Base-by-base conservation (phyloP, 768 basidiomycete species). In the Imleria badia region DNA sequence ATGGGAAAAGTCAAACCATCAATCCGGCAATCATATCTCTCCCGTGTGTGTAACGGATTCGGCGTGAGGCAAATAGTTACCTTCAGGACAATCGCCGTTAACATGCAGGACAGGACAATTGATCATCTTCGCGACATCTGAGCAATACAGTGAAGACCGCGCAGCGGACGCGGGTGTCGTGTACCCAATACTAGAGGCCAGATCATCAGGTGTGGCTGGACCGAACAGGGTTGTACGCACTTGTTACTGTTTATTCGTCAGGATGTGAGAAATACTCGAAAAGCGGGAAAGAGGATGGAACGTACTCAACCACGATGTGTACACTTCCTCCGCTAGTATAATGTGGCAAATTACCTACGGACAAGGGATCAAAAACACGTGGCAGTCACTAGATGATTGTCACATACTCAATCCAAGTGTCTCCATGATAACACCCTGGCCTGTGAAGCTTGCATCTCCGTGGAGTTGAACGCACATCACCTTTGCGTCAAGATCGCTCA, bases 401-500 rank as follows among this genome's bases (percentile, higher is more conserved):
- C 7, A 63, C 87, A 47, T 58, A 85, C 91, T 94, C 51, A 96
- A 73, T 6, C 92, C 91, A 30, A 97, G 76, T 17, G 81, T 79
- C 69, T 96, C 94, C 85, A 93, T 94, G 17, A 94, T 82, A 5
- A 96, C 78, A 3, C 94, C 94, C 67, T 96, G 94, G 0, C 94
- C 94, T 1, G 88, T 81, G 65, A 96, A 95, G 54, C 89, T 91
- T 1, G 91, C 93, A 68, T 97, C 94, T 3, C 94, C 94, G 59
- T 96, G 94, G 44, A 97, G 70, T 63, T 94, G 91, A 0, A 96
- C 86, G 58, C 88, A 93, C 83, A 96, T 86, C 3, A 87, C 94
- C 62, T 78, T 81, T 67, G 86, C 8, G 14, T 12, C 13, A 48
- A 17, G 3, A 71, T 57, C 63, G 58, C 47, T 45, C 17, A n/a